Evolutionary conservation across 2,329 filamentous ascomycete species (phyloP).

Genomic region (Phaeosphaeria sp.): DNA sequence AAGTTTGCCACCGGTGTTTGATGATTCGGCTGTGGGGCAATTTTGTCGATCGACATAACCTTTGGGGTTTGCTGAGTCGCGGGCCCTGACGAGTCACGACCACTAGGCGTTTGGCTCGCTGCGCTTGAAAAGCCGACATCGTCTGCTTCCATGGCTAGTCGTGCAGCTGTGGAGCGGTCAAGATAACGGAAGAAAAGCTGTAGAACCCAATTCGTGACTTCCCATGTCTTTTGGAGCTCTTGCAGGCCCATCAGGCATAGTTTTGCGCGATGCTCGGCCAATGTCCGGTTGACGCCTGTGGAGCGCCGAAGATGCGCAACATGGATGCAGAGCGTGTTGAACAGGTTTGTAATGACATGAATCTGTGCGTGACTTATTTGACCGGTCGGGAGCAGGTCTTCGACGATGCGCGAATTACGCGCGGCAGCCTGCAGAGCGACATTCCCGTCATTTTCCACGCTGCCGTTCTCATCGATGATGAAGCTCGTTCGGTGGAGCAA

Average conservation of each 20-base stretch:
- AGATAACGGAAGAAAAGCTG: conserved; percentile 58
- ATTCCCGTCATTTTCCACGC: conserved; percentile 47
- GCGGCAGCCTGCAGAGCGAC: conserved; percentile 56
- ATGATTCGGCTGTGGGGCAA: conserved; percentile 6
- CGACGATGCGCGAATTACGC: conserved; percentile 55
- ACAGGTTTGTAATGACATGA: conserved; percentile 58
- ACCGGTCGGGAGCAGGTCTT: conserved; percentile 56
- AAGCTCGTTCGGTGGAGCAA: conserved; percentile 55
- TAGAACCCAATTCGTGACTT: conserved; percentile 58
- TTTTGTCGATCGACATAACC: conserved; percentile 8
- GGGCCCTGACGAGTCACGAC: conserved; percentile 11
- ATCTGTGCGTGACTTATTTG: conserved; percentile 55
- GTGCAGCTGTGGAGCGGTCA: conserved; percentile 54
- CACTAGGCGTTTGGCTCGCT: conserved; percentile 8
- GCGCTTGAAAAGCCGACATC: conserved; percentile 25
- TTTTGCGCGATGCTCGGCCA: conserved; percentile 58
- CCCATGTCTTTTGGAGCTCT: conserved; percentile 59
- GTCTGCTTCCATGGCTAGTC: conserved; percentile 41
- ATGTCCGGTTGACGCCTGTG: conserved; percentile 48
- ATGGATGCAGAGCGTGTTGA: conserved; percentile 58
- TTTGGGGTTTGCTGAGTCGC: conserved; percentile 7
- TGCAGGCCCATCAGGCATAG: conserved; percentile 56
- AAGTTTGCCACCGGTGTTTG: conserved; percentile 6
- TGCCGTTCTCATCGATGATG: conserved; percentile 43
- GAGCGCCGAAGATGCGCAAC: conserved; percentile 52